Base-by-base conservation (phyloP, 208 protist genomes). In the Crithidia brevicula region DNA sequence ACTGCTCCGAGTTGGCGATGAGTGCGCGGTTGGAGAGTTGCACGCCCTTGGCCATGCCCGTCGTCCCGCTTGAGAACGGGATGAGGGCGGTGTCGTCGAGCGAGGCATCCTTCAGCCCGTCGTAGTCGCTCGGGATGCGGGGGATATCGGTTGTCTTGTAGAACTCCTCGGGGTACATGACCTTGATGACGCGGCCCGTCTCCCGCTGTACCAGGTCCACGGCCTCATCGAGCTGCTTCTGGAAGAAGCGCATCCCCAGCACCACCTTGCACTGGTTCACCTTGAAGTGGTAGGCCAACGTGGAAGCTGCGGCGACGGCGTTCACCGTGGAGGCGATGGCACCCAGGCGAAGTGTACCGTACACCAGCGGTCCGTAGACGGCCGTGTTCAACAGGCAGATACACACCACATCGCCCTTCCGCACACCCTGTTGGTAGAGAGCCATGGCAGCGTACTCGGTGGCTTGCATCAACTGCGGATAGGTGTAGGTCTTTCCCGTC, bases 41-140 rank as follows among this genome's bases (percentile, higher is more conserved):
- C 23, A 82, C 62, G 2, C 91, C 60, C 60, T 96, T 96, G 25
- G 81, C 61, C 36, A 68, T 16, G 15, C 76, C 81, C 15, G 72
- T 73, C 46, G 81, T 83, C 36, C 81, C 81, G 16, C 59, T 66
- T 1, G 81, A 86, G 58, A 86, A 86, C 7, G 77, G 68, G 52
- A 86, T 75, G 53, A 78, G 36, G 15, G 77, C 50, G 13, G 72
- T 79, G 81, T 86, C 81, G 23, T 83, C 60, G 15, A 31, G 68
- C 15, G 43, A 46, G 15, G 72, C 66, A 1, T 33, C 60, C 18
- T 60, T 38, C 10, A 78, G n/a, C 9, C 59, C 61, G 11, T 72
- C 42, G 69, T 84, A 74, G 43, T 75, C 69, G 15, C 60, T 72
- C 23, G 75, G 80, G 25, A 86, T 76, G 13, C 56, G 51, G 15